Evolutionary conservation across 192 early-diverging fungal genomes (phyloP), one percentile per base, ranked within the genome.

Genomic region (Coemansia sp.): DNA sequence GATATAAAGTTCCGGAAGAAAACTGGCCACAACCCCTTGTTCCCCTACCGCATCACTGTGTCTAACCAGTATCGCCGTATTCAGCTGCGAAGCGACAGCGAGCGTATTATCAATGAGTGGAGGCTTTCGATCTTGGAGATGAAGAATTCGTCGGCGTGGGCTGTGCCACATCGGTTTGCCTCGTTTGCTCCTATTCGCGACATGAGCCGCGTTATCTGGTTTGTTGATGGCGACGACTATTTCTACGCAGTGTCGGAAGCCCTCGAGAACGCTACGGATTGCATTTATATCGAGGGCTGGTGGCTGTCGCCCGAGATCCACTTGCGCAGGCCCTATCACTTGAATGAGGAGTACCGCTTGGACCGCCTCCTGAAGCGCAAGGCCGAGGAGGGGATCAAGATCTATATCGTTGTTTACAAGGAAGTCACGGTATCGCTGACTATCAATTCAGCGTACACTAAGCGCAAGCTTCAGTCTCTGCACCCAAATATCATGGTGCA

Each of bases 281-380:
- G 80, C 37, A 91, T 92, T 67, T 91, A 87, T 70, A 89, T 91
- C 71, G 88, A 84, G 32, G 93, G 94, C 82, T 94, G 94, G 94
- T 95, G 93, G 90, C 80, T 95, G 64, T 91, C 91, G 42, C 95
- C 95, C 16, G 95, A 96, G 69, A 66, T 96, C 87, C 94, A 92
- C 67, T 75, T 96, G 47, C 88, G 89, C 3, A 86, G 93, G 32
- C 92, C 93, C 35, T 87, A 89, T 21, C 80, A 82, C 47, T 85
- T 90, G 46, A 90, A 94, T 61, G 85, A 92, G 53, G 86, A 93
- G 53, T 94, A 87, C 68, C 86, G 95, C 16, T 65, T 96, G 9
- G 95, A 96, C 72, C 82, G 88, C 16, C 68, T 95, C 42, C 83
- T 96, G 9, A 78, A 93, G 74, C 81, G 86, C 67, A 94, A 94